Evolutionary conservation across 108 stramenopile species (phyloP).

Genomic region (Cylindrotheca closterium): DNA sequence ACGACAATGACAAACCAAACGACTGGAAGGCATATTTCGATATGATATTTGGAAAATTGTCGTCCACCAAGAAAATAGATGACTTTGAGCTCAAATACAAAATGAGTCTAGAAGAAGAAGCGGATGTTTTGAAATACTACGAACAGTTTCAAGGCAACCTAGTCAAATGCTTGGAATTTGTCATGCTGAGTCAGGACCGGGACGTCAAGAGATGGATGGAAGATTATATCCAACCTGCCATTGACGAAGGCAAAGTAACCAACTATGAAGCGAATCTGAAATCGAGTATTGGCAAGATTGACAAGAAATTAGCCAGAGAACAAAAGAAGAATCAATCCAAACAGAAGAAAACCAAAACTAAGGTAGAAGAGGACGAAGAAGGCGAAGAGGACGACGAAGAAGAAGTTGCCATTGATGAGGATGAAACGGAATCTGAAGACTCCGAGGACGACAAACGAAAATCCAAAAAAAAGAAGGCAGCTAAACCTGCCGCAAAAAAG

Average conservation of each 20-base stretch:
- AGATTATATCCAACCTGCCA: slow-evolving; percentile 80
- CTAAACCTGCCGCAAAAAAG: slow-evolving; percentile 20
- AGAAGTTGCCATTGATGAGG: slow-evolving; percentile 25
- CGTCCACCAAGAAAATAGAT: slow-evolving; percentile 65
- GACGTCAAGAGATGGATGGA: slow-evolving; percentile 77
- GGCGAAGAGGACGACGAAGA: slow-evolving; percentile 25
- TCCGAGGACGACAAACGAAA: slow-evolving; percentile 18
- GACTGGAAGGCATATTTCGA: slow-evolving; percentile 71
- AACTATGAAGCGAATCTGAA: slow-evolving; percentile 46
- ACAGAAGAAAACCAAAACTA: slow-evolving; percentile 19
- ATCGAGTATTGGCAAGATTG: slow-evolving; percentile 41
- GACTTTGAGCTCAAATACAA: slow-evolving; percentile 82
- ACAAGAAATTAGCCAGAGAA: slow-evolving; percentile 27
- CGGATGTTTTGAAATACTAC: slow-evolving; percentile 77
- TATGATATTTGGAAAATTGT: slow-evolving; percentile 69
- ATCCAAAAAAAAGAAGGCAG: slow-evolving; percentile 27
- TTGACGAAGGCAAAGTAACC: slow-evolving; percentile 47
- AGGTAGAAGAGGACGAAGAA: slow-evolving; percentile 16
- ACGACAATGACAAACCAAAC: slow-evolving; percentile 18
- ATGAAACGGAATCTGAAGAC: slow-evolving; percentile 31
- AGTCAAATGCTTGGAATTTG: slow-evolving; percentile 72
- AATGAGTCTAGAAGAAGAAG: slow-evolving; percentile 79
- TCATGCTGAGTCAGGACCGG: slow-evolving; percentile 63
- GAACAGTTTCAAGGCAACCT: slow-evolving; percentile 63
- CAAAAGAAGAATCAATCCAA: not conserved